Evolutionary conservation across 495 filamentous ascomycete genomes (phyloP), one percentile per base, ranked within the genome.

Genomic region (Aspergillus heteromorphus): DNA sequence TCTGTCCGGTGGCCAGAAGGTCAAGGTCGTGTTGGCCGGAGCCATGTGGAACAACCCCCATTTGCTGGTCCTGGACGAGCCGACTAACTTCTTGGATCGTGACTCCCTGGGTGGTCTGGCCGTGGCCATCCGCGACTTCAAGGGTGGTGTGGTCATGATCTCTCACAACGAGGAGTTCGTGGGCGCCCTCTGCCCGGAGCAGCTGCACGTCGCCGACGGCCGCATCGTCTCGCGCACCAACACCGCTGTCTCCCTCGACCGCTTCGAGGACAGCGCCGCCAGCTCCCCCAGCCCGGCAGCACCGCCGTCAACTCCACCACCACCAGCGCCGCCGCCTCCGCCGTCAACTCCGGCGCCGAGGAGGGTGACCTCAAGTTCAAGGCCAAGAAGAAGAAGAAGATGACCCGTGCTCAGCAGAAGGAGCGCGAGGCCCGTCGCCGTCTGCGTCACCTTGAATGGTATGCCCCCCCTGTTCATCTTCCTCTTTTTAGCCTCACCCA

Each of bases 31-130:
- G 45, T 83, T 98, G 43, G 92, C 93, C n/a, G 91, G 88, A 60
- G 89, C 89, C 56, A 93, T 96, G 91, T 96, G 92, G 93, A 96
- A 96, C 73, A 97, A 96, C 77, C 93, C 93, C 0, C 93, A 98
- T 77, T 75, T 98, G 56, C 83, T 98, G 48, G 93, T 98, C 16
- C 87, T 98, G 14, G 93, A 98, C 83, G 93, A 98, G 74, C 93
- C 93, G 27, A 97, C 93, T 72, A 98, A 98, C 79, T 98, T 96
- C 81, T 83, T 98, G 74, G 93, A 98, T 61, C 90, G 93, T 61
- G 95, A 98, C 74, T 95, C 91, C 0, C 85, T 98, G 8, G 93
- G 93, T 61, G 93, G 92, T 67, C 78, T 98, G 51, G 92, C 93
- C 17, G 92, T 95, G 30, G 93, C 93, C 53, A 97, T 98, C 66